Conservation (phyloP, 306 rosid genomes). For the Citrullus mucosospermus region DNA sequence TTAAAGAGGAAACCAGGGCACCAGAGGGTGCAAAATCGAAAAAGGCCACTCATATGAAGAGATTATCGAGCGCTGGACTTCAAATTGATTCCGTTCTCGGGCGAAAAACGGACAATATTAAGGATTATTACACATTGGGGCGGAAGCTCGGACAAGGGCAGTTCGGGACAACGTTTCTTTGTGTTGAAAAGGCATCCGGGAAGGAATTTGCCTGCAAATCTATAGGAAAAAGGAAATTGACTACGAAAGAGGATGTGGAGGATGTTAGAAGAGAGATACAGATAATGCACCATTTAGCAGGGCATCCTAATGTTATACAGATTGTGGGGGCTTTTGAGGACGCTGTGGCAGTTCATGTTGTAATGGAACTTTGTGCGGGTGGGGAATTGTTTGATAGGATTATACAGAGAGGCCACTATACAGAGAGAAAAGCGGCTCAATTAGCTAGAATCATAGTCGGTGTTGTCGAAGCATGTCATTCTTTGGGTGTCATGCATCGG, state of each 20-base stretch:
- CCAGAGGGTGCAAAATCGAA: constrained; percentile 28
- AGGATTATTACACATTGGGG: constrained; percentile 60
- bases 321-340: constrained; percentile 73
- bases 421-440: constrained; percentile 73
- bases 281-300: constrained; percentile 92
- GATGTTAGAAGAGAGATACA: constrained; percentile 90
- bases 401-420: constrained; percentile 79
- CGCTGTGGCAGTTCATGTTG: constrained; percentile 73
- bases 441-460: constrained; percentile 66
- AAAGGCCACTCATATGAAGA: constrained; percentile 49
- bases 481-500: constrained; percentile 92
- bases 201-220: constrained; percentile 76
- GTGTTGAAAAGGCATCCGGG: constrained; percentile 44
- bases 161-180: constrained; percentile 71
- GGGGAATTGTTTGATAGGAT: constrained; percentile 90
- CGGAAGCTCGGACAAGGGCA: constrained; percentile 90
- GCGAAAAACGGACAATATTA: constrained; percentile 53
- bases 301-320: constrained; percentile 80
- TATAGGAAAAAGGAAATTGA: constrained; percentile 70
- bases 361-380: constrained; percentile 89
- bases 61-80: constrained; percentile 53
- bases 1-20: neutral
- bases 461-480: constrained; percentile 73
- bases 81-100: constrained; percentile 69
- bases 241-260: constrained; percentile 76